A percentile compares a stretch with the other conserved stretches of the same genome.
Evolutionary conservation across 1,139 yeast genomes (phyloP).

Genomic region (Pichia norvegensis): DNA sequence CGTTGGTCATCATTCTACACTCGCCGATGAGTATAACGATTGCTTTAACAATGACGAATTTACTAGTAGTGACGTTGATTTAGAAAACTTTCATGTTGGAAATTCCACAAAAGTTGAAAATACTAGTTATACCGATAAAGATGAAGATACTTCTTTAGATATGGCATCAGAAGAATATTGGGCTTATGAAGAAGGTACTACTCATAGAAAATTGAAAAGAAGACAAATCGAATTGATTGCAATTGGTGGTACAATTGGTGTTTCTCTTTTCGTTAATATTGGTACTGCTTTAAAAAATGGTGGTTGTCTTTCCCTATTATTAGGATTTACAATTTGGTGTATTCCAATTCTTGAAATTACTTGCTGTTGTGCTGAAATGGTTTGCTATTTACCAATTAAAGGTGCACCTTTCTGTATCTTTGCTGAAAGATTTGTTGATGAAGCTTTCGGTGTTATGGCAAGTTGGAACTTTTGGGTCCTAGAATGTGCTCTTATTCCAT

Average conservation of each 20-base stretch:
- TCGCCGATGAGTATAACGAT: conserved; percentile 10
- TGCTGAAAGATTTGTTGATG: conserved; percentile 50
- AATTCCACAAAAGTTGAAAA: background rate
- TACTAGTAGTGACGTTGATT: conserved; percentile 4
- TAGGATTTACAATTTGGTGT: conserved; percentile 59
- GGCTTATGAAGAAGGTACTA: conserved; percentile 16
- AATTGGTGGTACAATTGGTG: conserved; percentile 80
- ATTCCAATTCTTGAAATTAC: conserved; percentile 32
- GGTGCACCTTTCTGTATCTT: conserved; percentile 47
- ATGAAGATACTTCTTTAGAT: background rate
- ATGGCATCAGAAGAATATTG: conserved; percentile 1
- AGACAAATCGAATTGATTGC: conserved; percentile 67
- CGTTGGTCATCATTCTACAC: background rate
- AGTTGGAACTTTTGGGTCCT: conserved; percentile 47
- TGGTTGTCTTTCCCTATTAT: conserved; percentile 69
- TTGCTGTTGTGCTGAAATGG: conserved; percentile 49
- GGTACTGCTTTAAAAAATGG: conserved; percentile 63
- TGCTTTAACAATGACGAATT: conserved; percentile 11
- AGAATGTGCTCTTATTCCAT: conserved; percentile 47
- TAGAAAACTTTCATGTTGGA: background rate
- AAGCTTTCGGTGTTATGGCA: conserved; percentile 45
- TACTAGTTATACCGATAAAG: background rate
- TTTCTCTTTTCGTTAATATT: conserved; percentile 67
- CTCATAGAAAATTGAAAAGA: conserved; percentile 17
- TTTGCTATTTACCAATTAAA: conserved; percentile 40